Evolutionary conservation across 495 filamentous ascomycete genomes (phyloP), one percentile per base, ranked within the genome.

Genomic region (Aspergillus heteromorphus): DNA sequence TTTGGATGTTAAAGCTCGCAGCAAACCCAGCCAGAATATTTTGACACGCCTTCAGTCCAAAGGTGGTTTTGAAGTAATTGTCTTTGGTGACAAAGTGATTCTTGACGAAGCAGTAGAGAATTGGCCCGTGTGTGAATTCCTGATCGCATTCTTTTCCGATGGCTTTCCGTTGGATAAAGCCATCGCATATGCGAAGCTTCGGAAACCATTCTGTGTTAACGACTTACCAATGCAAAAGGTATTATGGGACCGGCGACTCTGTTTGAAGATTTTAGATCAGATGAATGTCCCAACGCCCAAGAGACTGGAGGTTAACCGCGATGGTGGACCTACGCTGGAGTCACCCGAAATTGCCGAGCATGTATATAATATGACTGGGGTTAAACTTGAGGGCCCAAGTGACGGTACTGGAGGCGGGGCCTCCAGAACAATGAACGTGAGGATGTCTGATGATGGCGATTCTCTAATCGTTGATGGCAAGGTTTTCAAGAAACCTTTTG

Each of bases 41-140:
- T 73, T 99, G 40, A 97, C 95, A 50, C 85, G 89, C 29, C 77
- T 99, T 40, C 90, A 96, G 52, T 80, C 87, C 20, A 90, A 91
- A 50, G 86, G 89, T 52, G 92, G 96, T 55, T 97, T 97, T 59
- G 92, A 99, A 62, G 90, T 96, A 20, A 84, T 92, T 30, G 90
- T 99, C 4, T 99, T 99, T 73, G 93, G 93, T 31, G 93, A 99
- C 69, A 99, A 99, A 65, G 89, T 96, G 47, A 97, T 99, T 57
- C 75, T 97, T 42, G 93, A 99, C 58, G 93, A 98, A 78, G 83
- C 83, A 72, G 74, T 82, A 65, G 79, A 79, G 54, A 82, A 84
- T 62, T 82, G 77, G 78, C 78, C 77, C 3, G 69, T 81, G 27
- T 83, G 91, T 67, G 93, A 99, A 70, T 99, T 93, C 61, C 74